Percentiles rank a stretch among this genome's conserved stretches.
These are phyloP conservation scores for Apocynum venetum DNA, from an alignment of 257 asterid species.

Conservation along the genomic window DNA sequence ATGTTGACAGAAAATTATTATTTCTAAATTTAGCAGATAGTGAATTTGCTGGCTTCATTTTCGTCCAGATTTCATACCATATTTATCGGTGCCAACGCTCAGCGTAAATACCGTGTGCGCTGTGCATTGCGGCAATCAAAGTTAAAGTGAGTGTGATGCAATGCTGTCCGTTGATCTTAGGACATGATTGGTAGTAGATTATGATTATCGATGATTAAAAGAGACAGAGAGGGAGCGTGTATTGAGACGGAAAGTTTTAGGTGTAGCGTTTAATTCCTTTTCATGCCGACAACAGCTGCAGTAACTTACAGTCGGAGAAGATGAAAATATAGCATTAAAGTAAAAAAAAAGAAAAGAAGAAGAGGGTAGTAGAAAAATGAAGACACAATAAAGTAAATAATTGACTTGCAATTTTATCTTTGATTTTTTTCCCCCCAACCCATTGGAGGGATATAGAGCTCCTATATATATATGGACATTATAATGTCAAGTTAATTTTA, in stretches of 20 bases:
- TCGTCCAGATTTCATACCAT: constrained; percentile 9
- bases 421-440: too few relatives aligned
- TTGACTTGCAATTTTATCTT: too few relatives aligned
- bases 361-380: too few relatives aligned
- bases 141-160: background rate
- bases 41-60: background rate
- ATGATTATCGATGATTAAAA: background rate
- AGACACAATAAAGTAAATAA: too few relatives aligned
- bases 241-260: background rate
- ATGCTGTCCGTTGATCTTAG: background rate
- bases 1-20: background rate
- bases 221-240: background rate
- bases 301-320: too few relatives aligned
- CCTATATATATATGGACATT: too few relatives aligned
- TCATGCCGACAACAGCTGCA: constrained; percentile 17
- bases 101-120: constrained; percentile 20
- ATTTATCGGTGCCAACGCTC: constrained; percentile 15
- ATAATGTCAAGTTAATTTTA: too few relatives aligned
- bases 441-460: too few relatives aligned
- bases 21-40: constrained; percentile 5
- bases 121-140: background rate
- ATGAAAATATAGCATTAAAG: too few relatives aligned
- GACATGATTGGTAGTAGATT: background rate
- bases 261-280: background rate
- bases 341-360: too few relatives aligned